These are phyloP conservation scores for Spergularia bocconei DNA, from an alignment of 148 eudicot genomes.

Conservation along the genomic window DNA sequence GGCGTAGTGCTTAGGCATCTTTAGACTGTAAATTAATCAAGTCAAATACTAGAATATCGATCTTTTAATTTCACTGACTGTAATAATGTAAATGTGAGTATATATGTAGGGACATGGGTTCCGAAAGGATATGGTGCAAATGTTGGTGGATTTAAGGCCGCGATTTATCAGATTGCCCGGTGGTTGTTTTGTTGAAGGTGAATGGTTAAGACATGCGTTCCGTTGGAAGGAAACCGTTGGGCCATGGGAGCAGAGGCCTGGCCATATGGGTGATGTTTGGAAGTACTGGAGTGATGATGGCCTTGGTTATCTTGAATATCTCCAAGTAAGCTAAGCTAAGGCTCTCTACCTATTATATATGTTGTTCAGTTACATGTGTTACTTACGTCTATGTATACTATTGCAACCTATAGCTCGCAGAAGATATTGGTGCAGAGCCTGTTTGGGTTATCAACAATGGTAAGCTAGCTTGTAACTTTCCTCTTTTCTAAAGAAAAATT, in stretches of 20 bases:
- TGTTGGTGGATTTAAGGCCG: conserved; percentile 72
- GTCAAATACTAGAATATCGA: too few species aligned
- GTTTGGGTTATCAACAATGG: conserved; percentile 90
- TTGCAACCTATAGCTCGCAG: conserved; percentile 51
- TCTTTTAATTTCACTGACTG: too few species aligned
- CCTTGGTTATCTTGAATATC: conserved; percentile 64
- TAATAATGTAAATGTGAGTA: background rate
- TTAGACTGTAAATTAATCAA: too few species aligned
- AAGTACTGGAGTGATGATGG: conserved; percentile 75
- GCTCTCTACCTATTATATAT: too few species aligned
- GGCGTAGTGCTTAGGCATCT: too few species aligned
- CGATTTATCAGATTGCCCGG: conserved; percentile 84
- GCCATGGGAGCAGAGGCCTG: conserved; percentile 83
- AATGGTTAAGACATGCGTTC: conserved; percentile 51
- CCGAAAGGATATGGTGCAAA: conserved; percentile 58
- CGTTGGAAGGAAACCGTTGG: conserved; percentile 85
- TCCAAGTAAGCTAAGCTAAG: conserved; percentile 46
- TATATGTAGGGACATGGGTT: conserved; percentile 96
- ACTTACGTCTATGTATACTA: too few species aligned
- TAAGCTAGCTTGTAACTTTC: background rate
- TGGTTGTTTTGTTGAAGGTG: conserved; percentile 76
- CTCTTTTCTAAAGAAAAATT: too few species aligned
- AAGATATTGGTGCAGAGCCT: conserved; percentile 76
- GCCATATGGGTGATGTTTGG: conserved; percentile 77
- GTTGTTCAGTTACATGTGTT: too few species aligned